phyloP scores from a whole-genome alignment of 2,329 filamentous ascomycete species.

The Peltaster fructicola region DNA sequence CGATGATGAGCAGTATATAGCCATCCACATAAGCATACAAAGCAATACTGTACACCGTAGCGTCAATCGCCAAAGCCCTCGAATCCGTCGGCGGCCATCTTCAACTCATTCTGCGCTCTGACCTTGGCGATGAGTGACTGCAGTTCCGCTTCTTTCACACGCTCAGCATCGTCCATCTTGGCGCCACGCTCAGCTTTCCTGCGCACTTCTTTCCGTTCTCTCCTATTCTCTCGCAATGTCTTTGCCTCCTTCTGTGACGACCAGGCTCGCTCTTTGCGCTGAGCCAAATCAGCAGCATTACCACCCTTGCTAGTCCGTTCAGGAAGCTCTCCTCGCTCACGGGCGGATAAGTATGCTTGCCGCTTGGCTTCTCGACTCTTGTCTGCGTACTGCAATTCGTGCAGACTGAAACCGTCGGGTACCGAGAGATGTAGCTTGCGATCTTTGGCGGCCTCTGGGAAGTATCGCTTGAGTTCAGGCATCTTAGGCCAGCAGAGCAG shows the following conservation, averaged over 20 bases:
- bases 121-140: constrained; percentile 5
- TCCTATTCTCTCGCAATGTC: constrained; percentile 4
- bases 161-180: constrained; percentile 7
- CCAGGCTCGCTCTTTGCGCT: constrained; percentile 21
- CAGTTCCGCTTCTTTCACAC: constrained; percentile 7
- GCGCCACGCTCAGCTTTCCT: constrained; percentile 5
- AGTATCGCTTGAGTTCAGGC: constrained; percentile 50
- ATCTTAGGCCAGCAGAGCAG: constrained; percentile 77
- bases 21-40: no score
- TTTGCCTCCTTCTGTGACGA: constrained; percentile 10
- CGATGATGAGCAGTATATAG: no score
- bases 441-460: constrained; percentile 21
- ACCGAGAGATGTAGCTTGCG: constrained; percentile 22
- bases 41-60: no score
- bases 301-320: constrained; percentile 14
- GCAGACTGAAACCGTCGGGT: constrained; percentile 17
- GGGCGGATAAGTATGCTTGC: constrained; percentile 17
- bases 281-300: constrained; percentile 11
- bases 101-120: constrained; percentile 4
- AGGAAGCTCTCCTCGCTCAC: constrained; percentile 12
- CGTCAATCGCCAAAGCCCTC: constrained; percentile 4
- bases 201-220: constrained; percentile 6
- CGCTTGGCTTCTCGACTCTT: constrained; percentile 26
- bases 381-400: constrained; percentile 26
- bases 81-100: constrained; percentile 5